Conservation (phyloP, 805 yeast genomes). For the Metschnikowia similis region DNA sequence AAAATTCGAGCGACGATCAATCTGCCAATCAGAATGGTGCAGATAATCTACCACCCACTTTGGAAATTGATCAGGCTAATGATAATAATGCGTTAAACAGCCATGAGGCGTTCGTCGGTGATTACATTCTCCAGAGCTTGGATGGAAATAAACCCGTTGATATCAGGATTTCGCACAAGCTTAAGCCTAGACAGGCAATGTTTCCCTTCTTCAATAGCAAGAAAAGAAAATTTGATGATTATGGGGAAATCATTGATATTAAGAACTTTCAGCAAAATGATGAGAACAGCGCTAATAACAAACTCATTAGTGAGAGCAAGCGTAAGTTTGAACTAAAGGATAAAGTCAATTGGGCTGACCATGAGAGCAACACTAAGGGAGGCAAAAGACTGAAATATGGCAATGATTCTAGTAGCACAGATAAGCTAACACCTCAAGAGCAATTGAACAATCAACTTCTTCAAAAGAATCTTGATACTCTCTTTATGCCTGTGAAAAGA, state of each 20-base stretch:
- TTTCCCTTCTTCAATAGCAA: conserved; percentile 59
- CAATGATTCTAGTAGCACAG: conserved; percentile 16
- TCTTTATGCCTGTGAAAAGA: conserved; percentile 49
- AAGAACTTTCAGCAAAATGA: conserved; percentile 53
- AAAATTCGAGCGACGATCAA: conserved; percentile 29
- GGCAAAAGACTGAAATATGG: conserved; percentile 17
- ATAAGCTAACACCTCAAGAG: conserved; percentile 41
- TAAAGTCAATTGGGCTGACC: conserved; percentile 26
- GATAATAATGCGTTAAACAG: conserved; percentile 30
- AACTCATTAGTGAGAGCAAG: conserved; percentile 36
- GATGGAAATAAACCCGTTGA: conserved; percentile 49
- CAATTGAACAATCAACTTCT: conserved; percentile 37
- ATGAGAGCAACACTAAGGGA: conserved; percentile 11
- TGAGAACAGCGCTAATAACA: conserved; percentile 43
- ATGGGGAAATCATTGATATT: conserved; percentile 72
- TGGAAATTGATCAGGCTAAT: not conserved
- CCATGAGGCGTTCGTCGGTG: conserved; percentile 39
- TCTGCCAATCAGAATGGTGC: conserved; percentile 6
- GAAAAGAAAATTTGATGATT: conserved; percentile 71
- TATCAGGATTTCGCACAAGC: conserved; percentile 41
- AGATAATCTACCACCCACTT: not conserved
- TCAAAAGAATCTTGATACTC: conserved; percentile 43
- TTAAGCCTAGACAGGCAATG: conserved; percentile 56
- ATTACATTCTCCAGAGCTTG: conserved; percentile 34
- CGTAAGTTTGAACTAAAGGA: conserved; percentile 32